Evolutionary conservation across 2,329 filamentous ascomycete species (phyloP).

Genomic region (Neoascochyta sp.): DNA sequence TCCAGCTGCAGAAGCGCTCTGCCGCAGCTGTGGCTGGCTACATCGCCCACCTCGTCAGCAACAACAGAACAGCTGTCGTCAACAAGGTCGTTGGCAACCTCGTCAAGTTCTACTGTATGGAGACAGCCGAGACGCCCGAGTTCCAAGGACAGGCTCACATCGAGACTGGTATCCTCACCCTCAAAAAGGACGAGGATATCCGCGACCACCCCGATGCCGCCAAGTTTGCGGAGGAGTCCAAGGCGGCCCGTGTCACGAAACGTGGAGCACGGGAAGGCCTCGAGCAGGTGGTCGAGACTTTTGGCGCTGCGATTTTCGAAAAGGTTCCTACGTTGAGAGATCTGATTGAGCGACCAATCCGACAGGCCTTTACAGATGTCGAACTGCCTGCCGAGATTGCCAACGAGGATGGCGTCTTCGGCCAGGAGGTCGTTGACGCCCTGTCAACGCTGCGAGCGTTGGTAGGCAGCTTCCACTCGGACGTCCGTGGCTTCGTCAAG

Average conservation of each 20-base stretch:
- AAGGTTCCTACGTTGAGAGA: slow-evolving; percentile 76
- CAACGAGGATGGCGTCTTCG: slow-evolving; percentile 69
- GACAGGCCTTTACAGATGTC: slow-evolving; percentile 66
- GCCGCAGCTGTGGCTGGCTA: slow-evolving; percentile 79
- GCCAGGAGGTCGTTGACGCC: slow-evolving; percentile 90
- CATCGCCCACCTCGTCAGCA: slow-evolving; percentile 79
- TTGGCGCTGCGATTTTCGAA: slow-evolving; percentile 73
- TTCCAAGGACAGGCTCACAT: slow-evolving; percentile 79
- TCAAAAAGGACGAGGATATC: slow-evolving; percentile 95
- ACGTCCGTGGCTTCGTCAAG: slow-evolving; percentile 76
- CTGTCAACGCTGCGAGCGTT: slow-evolving; percentile 89
- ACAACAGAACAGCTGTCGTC: slow-evolving; percentile 76
- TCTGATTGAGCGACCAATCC: slow-evolving; percentile 78
- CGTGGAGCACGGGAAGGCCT: slow-evolving; percentile 92
- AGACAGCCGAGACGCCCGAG: slow-evolving; percentile 95
- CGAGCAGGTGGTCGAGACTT: slow-evolving; percentile 77
- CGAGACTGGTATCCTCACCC: slow-evolving; percentile 77
- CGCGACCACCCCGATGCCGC: slow-evolving; percentile 88
- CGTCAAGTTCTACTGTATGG: slow-evolving; percentile 95
- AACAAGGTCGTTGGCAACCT: slow-evolving; percentile 95
- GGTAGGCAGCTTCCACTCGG: slow-evolving; percentile 78
- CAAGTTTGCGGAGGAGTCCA: slow-evolving; percentile 85
- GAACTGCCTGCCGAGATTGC: slow-evolving; percentile 66
- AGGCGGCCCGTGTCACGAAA: slow-evolving; percentile 81
- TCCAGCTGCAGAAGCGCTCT: slow-evolving; percentile 81